These are phyloP conservation scores for Acrocalymma vagum DNA, from an alignment of 2,329 filamentous ascomycete genomes.

Conservation along the genomic window DNA sequence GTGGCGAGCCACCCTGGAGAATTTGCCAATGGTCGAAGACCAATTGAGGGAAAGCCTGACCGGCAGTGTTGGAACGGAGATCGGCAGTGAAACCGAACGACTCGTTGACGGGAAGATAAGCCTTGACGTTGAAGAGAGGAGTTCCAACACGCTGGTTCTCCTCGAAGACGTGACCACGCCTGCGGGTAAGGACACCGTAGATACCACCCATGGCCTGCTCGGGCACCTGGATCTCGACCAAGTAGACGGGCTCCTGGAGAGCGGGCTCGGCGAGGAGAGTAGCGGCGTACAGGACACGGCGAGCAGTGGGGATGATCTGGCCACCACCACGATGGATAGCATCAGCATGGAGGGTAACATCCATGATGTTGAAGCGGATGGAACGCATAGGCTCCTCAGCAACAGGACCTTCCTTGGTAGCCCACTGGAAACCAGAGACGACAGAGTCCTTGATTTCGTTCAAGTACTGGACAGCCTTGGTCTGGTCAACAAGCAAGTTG, in stretches of 20 bases:
- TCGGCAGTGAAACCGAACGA: slow-evolving; percentile 99
- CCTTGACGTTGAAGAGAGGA: slow-evolving; percentile 99
- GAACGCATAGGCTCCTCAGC: slow-evolving; percentile 98
- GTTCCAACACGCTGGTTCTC: slow-evolving; percentile 99
- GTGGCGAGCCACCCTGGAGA: slow-evolving; percentile 89
- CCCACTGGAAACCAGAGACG: slow-evolving; percentile 99
- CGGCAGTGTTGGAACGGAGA: slow-evolving; percentile 90
- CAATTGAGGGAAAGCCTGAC: slow-evolving; percentile 98
- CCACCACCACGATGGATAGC: slow-evolving; percentile 99
- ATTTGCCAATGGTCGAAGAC: slow-evolving; percentile 99
- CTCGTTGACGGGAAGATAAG: slow-evolving; percentile 95
- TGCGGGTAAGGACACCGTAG: slow-evolving; percentile 97
- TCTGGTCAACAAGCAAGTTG: slow-evolving; percentile 99
- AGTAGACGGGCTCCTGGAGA: slow-evolving; percentile 96
- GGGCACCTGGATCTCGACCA: slow-evolving; percentile 98
- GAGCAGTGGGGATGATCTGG: slow-evolving; percentile 96
- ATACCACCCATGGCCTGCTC: slow-evolving; percentile 99
- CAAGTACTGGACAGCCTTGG: slow-evolving; percentile 99
- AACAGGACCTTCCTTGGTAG: slow-evolving; percentile 94
- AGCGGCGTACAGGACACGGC: slow-evolving; percentile 96
- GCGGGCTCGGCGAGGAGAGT: slow-evolving; percentile 89
- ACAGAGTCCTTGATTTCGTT: slow-evolving; percentile 99
- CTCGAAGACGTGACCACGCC: slow-evolving; percentile 98
- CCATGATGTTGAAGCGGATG: slow-evolving; percentile 97
- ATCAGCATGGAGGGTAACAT: slow-evolving; percentile 99